Conservation (phyloP, 768 basidiomycete genomes). For the Leccinum aurantiacum region DNA sequence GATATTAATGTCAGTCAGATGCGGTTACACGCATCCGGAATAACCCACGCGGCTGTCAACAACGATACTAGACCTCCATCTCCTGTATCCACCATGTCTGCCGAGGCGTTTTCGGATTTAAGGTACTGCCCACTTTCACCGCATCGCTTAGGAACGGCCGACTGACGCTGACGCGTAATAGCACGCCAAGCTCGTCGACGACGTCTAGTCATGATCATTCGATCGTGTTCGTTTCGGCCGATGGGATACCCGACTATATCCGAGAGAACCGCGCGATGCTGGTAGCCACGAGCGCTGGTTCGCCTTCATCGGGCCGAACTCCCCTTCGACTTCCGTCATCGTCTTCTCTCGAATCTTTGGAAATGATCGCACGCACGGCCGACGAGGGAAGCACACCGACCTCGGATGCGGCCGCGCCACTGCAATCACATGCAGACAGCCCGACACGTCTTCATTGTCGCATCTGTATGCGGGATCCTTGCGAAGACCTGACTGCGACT, state of each 20-base stretch:
- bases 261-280: constrained; percentile 32
- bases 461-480: constrained; percentile 47
- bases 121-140: constrained; percentile 12
- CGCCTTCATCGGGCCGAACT: constrained; percentile 21
- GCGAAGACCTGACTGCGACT: constrained; percentile 54
- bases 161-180: neutral
- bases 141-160: neutral
- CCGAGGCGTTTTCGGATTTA: constrained; percentile 13
- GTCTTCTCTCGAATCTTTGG: constrained; percentile 27
- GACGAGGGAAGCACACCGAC: neutral
- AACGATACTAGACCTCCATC: constrained; percentile 15
- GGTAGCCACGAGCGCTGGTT: constrained; percentile 30
- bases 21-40: neutral
- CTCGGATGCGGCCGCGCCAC: neutral
- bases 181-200: constrained; percentile 7
- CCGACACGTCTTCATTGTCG: constrained; percentile 45
- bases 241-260: constrained; percentile 31
- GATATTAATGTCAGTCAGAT: constrained; percentile 1
- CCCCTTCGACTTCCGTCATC: constrained; percentile 23
- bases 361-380: neutral
- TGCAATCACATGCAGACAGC: neutral
- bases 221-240: constrained; percentile 31
- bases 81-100: constrained; percentile 12
- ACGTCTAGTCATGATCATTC: constrained; percentile 22
- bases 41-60: neutral